Evolutionary conservation across 1,139 yeast species (phyloP).

Genomic region (Blastobotrys malaysiensis): DNA sequence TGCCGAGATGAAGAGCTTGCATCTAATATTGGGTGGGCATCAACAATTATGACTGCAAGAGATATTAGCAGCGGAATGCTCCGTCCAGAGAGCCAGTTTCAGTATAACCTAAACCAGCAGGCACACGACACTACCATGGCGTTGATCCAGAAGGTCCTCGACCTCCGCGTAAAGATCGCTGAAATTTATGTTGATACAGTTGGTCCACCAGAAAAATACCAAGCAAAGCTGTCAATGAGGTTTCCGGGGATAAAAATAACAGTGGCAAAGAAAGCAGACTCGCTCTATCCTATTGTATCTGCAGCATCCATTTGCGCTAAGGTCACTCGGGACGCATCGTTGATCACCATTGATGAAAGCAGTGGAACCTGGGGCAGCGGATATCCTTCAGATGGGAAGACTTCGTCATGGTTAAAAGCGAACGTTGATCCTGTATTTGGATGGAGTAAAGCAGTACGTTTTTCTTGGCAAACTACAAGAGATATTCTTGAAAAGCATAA

Average conservation of each 20-base stretch:
- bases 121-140: conserved; percentile 93
- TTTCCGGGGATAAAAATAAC: conserved; percentile 68
- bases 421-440: conserved; percentile 74
- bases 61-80: conserved; percentile 91
- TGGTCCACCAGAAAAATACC: conserved; percentile 88
- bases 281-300: conserved; percentile 88
- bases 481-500: conserved; percentile 50
- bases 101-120: conserved; percentile 83
- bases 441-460: conserved; percentile 75
- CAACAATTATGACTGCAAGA: conserved; percentile 76
- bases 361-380: conserved; percentile 69
- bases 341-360: conserved; percentile 38
- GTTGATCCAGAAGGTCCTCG: conserved; percentile 58
- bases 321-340: conserved; percentile 80
- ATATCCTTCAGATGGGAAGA: conserved; percentile 88
- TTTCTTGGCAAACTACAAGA: conserved; percentile 91
- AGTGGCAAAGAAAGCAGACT: conserved; percentile 95
- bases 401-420: conserved; percentile 62
- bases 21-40: conserved; percentile 77
- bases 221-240: conserved; percentile 57
- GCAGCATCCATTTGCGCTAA: conserved; percentile 97
- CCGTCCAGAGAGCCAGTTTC: conserved; percentile 46
- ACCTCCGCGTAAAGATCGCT: conserved; percentile 54
- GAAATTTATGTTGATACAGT: conserved; percentile 91
- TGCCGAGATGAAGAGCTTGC: conserved; percentile 44